Base-by-base conservation (phyloP, 495 filamentous ascomycete genomes). In the Talaromyces stipitatus region DNA sequence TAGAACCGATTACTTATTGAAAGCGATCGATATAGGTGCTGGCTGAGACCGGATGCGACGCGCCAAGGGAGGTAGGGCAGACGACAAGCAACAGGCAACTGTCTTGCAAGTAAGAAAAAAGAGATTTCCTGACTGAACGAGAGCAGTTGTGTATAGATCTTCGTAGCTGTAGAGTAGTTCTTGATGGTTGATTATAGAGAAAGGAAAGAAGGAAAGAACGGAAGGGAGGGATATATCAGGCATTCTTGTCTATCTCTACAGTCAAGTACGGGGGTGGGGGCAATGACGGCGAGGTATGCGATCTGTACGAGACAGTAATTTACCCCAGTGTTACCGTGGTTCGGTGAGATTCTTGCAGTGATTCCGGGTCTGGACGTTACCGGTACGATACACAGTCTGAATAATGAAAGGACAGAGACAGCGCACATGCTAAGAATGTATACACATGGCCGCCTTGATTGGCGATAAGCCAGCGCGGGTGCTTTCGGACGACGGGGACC, bases 381-480 rank as follows among this genome's bases (percentile, higher is more conserved):
- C 22, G 43, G 43, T 47, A 47, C 43, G 43, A 1, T 47, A 47
- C 43, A 9, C 43, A 26, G 36, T n/a, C 18, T 48, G 45, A 48
- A 26, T 48, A 48, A 48, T 26, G 22, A 26, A 26, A 12, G 22
- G 23, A 24, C 33, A 55, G 57, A 53, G 51, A 46, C 26, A 56
- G 56, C 48, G 41, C 29, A 32, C 29, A 54, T 48, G 45, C 22
- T 48, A 20, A 11, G 24, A 26, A 22, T 4, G 12, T 7, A 18
- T 45, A 30, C 58, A 46, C 66, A 58, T 68, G 65, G 65, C 22
- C 60, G 32, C 24, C 46, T 59, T 60, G 60, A 69, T 66, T 69
- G 66, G 66, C 54, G 50, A 55, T 45, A 56, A 55, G 52, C 53
- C 52, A 54, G 58, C 62, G 64, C 63, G 64, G 66, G 60, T 65